Base-by-base conservation (phyloP, 78 protist genomes). In the Blattamonas nauphoetae region DNA sequence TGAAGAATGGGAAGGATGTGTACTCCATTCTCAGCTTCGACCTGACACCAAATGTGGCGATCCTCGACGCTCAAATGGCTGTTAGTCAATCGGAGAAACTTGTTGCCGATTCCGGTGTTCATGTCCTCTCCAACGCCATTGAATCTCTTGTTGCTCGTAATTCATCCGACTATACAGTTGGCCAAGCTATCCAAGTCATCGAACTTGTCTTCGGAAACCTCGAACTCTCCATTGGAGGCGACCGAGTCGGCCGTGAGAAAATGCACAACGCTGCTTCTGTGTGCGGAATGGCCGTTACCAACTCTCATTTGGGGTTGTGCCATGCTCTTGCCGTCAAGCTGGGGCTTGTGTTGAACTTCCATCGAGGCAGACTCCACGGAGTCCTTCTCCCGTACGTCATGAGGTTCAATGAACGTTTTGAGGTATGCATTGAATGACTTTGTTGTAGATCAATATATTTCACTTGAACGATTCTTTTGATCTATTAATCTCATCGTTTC, bases 221-320 rank as follows among this genome's bases (percentile, higher is more conserved):
- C 3, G 34, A 2, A 42, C 21, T 1, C 1, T 1, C 45, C 42
- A 33, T 29, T 55, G 38, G 71, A 29, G 71, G 71, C 11, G 21
- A 41, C 3, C 64, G 2, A 11, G 45, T n/a, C 21, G 84, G 89
- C 6, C 84, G 92, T 44, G 89, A 85, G 79, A 1, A 11, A 33
- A 78, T 90, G 90, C 92, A 90, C 41, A 1, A 85, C 42, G 89
- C 89, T 21, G 90, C 92, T 41, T 32, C 89, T 2, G 41, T 90
- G 5, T 88, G 89, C 35, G 92, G 92, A 32, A 85, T 90, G 88
- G 92, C 92, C 44, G 84, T 90, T 46, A 41, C 92, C 81, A 90
- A 90, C 44, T 45, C 92, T 45, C 85, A 79, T 88, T 80, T 90
- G 33, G 92, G 92, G 36, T 38, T 90, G 42, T 41, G 55, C 77